These are phyloP conservation scores for Linderniella brevidens DNA, from an alignment of 257 asterid genomes.

Conservation along the genomic window DNA sequence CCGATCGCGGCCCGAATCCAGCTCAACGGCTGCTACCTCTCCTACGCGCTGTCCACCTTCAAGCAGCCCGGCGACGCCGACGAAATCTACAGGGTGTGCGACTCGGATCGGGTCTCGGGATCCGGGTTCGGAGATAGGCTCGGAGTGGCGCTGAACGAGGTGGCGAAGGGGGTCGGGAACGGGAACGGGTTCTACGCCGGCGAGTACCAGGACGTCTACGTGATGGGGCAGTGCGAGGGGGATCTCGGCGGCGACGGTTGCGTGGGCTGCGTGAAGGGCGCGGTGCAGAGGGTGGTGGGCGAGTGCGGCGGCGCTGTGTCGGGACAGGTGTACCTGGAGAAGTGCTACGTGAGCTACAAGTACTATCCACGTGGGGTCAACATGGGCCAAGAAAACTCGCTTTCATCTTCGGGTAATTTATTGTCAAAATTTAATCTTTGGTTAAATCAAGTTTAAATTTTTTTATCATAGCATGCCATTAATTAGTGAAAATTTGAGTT, in stretches of 20 bases:
- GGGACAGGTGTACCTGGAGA: conserved; percentile 51
- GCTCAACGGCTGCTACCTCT: conserved; percentile 44
- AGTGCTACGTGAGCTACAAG: conserved; percentile 58
- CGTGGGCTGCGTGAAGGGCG: conserved; percentile 62
- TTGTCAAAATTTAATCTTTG: not conserved
- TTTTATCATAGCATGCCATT: no score
- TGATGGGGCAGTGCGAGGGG: conserved; percentile 88
- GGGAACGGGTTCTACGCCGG: conserved; percentile 53
- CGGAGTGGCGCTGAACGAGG: conserved; percentile 41
- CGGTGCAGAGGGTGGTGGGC: conserved; percentile 27
- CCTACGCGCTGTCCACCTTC: conserved; percentile 48
- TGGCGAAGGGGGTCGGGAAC: conserved; percentile 34
- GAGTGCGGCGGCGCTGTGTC: conserved; percentile 48
- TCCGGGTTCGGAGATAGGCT: conserved; percentile 41
- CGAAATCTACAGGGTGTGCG: conserved; percentile 48
- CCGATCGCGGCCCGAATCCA: conserved; percentile 55
- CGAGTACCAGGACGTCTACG: conserved; percentile 48
- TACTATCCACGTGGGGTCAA: conserved; percentile 73
- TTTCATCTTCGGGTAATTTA: conserved; percentile 38
- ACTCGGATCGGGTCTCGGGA: conserved; percentile 51
- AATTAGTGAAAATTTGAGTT: no score
- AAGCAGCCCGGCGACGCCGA: conserved; percentile 31
- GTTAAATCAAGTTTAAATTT: not conserved
- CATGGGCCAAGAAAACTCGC: conserved; percentile 11
- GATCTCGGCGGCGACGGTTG: conserved; percentile 46